Evolutionary conservation across 2,329 filamentous ascomycete species (phyloP), one percentile per base, ranked within the genome.

Genomic region (Fusarium pilosicola): DNA sequence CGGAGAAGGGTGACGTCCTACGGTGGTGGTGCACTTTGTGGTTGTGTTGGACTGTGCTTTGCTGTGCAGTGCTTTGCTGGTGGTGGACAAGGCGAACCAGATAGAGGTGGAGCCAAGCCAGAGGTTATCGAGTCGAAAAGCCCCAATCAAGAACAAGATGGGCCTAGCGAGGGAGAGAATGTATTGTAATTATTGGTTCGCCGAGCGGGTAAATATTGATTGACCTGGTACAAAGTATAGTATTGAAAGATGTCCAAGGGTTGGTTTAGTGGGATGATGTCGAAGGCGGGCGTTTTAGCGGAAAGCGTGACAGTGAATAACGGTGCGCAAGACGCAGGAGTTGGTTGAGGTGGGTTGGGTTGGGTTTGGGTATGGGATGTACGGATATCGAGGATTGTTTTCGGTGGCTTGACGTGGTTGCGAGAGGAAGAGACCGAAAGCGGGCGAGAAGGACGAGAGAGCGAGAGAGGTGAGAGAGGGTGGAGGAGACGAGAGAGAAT

Each of bases 371-470:
- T 17, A 9, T 34, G 32, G 55, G 46, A 46, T 32, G 45, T 36
- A 42, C 41, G 36, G 44, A 45, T 62, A 65, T 68, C 44, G 57
- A 71, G 54, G 59, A 46, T 71, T 73, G 71, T 72, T 68, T 74
- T 74, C 55, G 71, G 71, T 74, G 67, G 71, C 67, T 74, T 74
- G 71, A 68, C 26, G 71, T 71, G 68, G 59, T 68, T 69, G 71
- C 38, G 59, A 74, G 58, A 72, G 63, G 71, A 56, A 74, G 67
- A 73, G 67, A 73, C 71, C 56, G 68, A 74, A 72, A 71, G 67
- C 67, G 68, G 67, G 67, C 63, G 48, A 42, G 51, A 68, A 49
- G 59, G 66, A 48, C 11, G 52, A 39, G 64, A 44, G 34, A 45
- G 48, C 51, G 24, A 34, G 32, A 34, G 32, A 34, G 32, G 32